Evolutionary conservation across 208 protist species (phyloP), one percentile per base, ranked within the genome.

Genomic region (Balamuthia mandrillaris): DNA sequence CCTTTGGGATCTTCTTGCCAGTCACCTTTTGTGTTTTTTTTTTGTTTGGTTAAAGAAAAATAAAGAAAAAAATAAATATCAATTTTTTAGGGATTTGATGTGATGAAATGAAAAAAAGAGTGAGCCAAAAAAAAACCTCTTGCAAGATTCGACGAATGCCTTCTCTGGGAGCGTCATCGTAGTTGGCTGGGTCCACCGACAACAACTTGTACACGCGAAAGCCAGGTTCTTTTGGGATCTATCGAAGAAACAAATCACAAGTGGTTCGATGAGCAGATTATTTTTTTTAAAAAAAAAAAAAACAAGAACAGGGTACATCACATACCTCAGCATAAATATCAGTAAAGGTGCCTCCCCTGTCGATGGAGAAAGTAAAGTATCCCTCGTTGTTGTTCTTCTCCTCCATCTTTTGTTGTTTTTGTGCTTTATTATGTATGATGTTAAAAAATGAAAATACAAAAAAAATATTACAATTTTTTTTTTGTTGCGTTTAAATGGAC

Each of bases 311-410:
- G 52, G 60, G 21, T 35, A 35, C 16, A 27, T 18, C 14, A 75
- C 4, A n/a, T 37, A 83, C 75, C 52, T 83, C 56, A 45, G 75
- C 75, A 16, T 89, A 95, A 24, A 98, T 91, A 91, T 98, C 96
- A 14, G 96, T 98, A 86, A 98, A 98, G 9, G 96, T 98, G 31
- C 96, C 96, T 42, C 96, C 96, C 29, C 96, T 93, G 87, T 98
- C 96, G 58, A 98, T 97, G 49, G 93, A 91, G 84, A 98, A 95
- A 0, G 49, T 49, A 81, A 58, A 81, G 21, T 56, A n/a, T n/a
- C n/a, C n/a, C n/a, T n/a, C n/a, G n/a, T n/a, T n/a, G n/a, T n/a
- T n/a, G n/a, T n/a, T n/a, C n/a, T n/a, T n/a, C n/a, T n/a, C n/a
- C n/a, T n/a, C n/a, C n/a, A n/a, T n/a, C n/a, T n/a, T n/a, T n/a